These are phyloP conservation scores for Beverwykella pulmonaria DNA, from an alignment of 495 filamentous ascomycete genomes.

Conservation along the genomic window DNA sequence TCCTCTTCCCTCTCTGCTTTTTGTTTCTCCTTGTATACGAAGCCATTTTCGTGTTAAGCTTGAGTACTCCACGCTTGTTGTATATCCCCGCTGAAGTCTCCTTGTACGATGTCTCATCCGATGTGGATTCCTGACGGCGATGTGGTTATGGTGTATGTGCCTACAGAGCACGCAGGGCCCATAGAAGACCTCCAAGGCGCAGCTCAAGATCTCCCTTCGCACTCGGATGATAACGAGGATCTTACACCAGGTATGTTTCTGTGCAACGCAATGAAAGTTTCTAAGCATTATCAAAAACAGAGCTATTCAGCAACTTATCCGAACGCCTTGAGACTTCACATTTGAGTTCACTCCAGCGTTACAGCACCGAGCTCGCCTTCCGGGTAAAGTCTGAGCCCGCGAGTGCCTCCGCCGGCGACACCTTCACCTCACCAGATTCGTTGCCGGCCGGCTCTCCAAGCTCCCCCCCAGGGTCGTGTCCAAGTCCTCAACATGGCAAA, in stretches of 20 bases:
- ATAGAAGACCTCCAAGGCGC: background rate
- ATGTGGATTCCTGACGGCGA: background rate
- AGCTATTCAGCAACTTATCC: background rate
- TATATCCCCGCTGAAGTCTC: too few species aligned
- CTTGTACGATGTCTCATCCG: background rate
- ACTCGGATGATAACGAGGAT: background rate
- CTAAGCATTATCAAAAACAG: too few species aligned
- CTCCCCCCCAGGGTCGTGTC: background rate
- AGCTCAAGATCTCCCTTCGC: background rate
- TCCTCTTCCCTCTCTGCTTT: background rate
- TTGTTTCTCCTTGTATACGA: background rate
- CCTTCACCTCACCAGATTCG: background rate
- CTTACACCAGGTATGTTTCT: too few species aligned
- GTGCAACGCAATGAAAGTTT: too few species aligned
- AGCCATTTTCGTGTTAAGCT: background rate
- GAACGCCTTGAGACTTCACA: background rate
- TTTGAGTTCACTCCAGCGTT: background rate
- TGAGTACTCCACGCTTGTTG: too few species aligned
- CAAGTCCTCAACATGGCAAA: background rate
- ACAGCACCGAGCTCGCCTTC: background rate
- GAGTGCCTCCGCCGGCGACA: background rate
- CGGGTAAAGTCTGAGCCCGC: background rate
- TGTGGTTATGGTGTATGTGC: background rate
- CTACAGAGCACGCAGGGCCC: background rate
- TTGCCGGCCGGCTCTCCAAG: background rate